These are phyloP conservation scores for Colletotrichum ledebouriae DNA, from an alignment of 2,329 filamentous ascomycete genomes.

Conservation along the genomic window DNA sequence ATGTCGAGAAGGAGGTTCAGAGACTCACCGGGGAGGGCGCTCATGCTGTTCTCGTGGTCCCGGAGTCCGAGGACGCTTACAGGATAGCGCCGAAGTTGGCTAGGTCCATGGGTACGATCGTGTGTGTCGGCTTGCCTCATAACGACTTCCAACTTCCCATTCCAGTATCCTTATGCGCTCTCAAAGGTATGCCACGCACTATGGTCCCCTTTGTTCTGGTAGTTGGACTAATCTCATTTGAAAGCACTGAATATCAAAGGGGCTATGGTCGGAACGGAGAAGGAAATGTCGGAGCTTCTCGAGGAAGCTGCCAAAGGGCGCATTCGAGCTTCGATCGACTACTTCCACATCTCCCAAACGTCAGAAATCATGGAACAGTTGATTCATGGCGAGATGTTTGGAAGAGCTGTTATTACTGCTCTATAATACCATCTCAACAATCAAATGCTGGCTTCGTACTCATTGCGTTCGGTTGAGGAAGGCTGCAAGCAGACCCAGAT, in stretches of 20 bases:
- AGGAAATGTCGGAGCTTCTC: constrained; percentile 15
- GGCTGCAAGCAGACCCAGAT: no score
- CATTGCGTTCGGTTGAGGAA: no score
- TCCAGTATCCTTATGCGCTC: constrained; percentile 24
- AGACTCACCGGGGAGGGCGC: constrained; percentile 48
- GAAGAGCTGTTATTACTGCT: not conserved
- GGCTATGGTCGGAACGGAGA: constrained; percentile 14
- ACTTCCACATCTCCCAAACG: not conserved
- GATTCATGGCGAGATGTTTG: not conserved
- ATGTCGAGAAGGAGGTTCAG: constrained; percentile 45
- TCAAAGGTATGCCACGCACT: constrained; percentile 1
- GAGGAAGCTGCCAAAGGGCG: not conserved
- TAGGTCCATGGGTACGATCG: constrained; percentile 46
- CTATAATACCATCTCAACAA: not conserved
- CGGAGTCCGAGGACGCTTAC: constrained; percentile 47
- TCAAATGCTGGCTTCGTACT: no score
- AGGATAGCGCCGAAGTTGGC: constrained; percentile 44
- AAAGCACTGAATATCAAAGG: constrained; percentile 38
- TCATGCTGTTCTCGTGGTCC: constrained; percentile 47
- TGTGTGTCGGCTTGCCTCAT: constrained; percentile 46
- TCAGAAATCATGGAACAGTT: not conserved
- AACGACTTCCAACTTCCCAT: constrained; percentile 49
- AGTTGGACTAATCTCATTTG: not conserved
- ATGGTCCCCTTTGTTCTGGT: no score
- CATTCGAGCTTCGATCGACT: not conserved